Base-by-base conservation (phyloP, 2,329 filamentous ascomycete genomes). In the Aspergillus ruber region DNA sequence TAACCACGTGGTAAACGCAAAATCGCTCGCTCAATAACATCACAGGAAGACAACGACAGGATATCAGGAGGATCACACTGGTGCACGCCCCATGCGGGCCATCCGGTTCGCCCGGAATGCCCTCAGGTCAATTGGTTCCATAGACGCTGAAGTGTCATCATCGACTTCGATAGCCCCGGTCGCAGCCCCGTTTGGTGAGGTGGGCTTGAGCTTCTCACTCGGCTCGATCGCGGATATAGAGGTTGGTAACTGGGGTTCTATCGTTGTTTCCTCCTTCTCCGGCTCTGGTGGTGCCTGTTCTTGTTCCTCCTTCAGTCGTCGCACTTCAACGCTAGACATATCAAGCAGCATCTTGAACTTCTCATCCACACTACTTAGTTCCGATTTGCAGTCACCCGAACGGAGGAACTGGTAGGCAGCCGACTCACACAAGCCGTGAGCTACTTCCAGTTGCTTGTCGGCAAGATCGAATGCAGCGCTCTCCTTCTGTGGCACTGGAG, bases 321-420 rank as follows among this genome's bases (percentile, higher is more conserved):
- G 75, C 52, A 81, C 75, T 65, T 87, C 82, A 44, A 75, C 75
- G 38, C 74, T 74, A 13, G 84, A 82, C 45, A 81, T 70, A 27
- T 79, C 77, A 44, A 83, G 74, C 1, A 89, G 82, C 47, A 84
- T 77, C 7, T 70, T 69, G 39, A 94, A 78, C 13, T 82, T 80
- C 48, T 76, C 74, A 60, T 83, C 80, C 45, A 90, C 85, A 42
- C 82, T 84, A 21, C 76, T 74, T 35, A 95, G 78, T 65, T 95
- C 88, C 15, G 81, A 78, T n/a, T 75, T 78, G 67, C 90, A 95
- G 60, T 93, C 85, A 9, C 90, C 90, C 45, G 90, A 86, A 20
- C 90, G 82, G n/a, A 96, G 75, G 51, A 93, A 89, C 60, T 94
- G 88, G 62, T 95, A 90, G 0, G 90, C 90, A 2, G 86, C 90